phyloP scores from a whole-genome alignment of 139 green algal species.

The Micractinium conductrix region DNA sequence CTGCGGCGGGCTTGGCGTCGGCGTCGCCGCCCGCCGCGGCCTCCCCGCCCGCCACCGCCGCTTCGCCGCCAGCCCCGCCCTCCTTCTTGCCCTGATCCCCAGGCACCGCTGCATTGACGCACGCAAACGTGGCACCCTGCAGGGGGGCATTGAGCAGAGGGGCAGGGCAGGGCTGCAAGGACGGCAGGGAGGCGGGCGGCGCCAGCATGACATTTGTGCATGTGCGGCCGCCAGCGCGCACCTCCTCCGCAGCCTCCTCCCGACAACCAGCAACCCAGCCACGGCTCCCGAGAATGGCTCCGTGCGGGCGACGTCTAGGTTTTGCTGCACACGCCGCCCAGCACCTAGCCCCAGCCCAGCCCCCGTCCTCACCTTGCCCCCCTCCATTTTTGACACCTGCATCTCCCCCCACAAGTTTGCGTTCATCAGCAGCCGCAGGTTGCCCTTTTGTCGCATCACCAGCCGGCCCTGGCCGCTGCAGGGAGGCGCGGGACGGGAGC shows the following conservation, averaged over 20 bases:
- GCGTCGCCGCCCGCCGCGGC: neutral
- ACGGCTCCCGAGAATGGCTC: too few relatives aligned
- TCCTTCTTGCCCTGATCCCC: slow-evolving; percentile 6
- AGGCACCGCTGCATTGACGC: slow-evolving; percentile 61
- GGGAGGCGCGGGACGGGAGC: neutral
- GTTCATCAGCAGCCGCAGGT: slow-evolving; percentile 91
- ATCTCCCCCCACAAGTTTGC: slow-evolving; percentile 85
- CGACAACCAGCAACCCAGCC: too few relatives aligned
- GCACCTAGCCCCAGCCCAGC: too few relatives aligned
- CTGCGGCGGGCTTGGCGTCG: too few relatives aligned
- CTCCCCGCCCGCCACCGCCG: neutral
- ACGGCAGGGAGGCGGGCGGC: neutral
- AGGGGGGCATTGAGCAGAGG: too few relatives aligned
- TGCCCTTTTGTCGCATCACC: slow-evolving; percentile 92
- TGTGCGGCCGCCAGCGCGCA: too few relatives aligned
- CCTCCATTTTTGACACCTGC: slow-evolving; percentile 82
- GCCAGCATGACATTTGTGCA: too few relatives aligned
- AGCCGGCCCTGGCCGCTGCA: slow-evolving; percentile 66
- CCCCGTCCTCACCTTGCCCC: slow-evolving; percentile 53
- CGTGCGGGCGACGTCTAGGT: too few relatives aligned
- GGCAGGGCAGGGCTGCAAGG: too few relatives aligned
- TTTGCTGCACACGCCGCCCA: too few relatives aligned
- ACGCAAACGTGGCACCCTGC: slow-evolving; percentile 80
- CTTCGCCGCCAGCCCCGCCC: neutral
- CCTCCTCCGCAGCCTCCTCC: too few relatives aligned